These are phyloP conservation scores for Sporothrix brasiliensis DNA, from an alignment of 2,329 filamentous ascomycete species.

Conservation along the genomic window DNA sequence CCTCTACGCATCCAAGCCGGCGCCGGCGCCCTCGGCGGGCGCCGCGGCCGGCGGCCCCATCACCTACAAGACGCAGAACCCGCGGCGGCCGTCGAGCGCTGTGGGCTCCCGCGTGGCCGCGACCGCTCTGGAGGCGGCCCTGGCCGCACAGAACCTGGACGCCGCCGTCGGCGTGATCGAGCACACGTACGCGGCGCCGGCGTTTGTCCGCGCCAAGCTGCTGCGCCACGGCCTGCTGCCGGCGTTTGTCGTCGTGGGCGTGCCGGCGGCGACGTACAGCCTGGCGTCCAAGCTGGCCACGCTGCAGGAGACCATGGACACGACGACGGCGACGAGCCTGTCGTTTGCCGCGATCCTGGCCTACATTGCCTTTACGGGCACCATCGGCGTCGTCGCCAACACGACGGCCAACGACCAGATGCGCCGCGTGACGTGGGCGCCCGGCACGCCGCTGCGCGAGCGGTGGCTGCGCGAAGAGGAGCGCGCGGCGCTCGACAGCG, in stretches of 20 bases:
- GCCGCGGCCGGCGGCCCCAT: slow-evolving; percentile 52
- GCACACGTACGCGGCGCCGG: slow-evolving; percentile 65
- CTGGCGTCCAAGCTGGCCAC: slow-evolving; percentile 68
- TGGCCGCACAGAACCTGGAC: slow-evolving; percentile 75
- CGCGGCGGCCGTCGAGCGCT: slow-evolving; percentile 69
- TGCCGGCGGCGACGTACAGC: slow-evolving; percentile 70
- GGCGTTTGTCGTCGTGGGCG: slow-evolving; percentile 55
- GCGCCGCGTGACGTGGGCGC: slow-evolving; percentile 87
- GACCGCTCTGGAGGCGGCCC: slow-evolving; percentile 75
- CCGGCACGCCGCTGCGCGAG: slow-evolving; percentile 75
- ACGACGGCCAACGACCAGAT: slow-evolving; percentile 93
- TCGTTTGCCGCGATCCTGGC: slow-evolving; percentile 80
- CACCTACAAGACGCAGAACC: slow-evolving; percentile 64
- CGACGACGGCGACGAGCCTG: slow-evolving; percentile 71
- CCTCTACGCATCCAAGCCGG: slow-evolving; percentile 81
- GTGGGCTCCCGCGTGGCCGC: slow-evolving; percentile 72
- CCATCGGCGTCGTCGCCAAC: slow-evolving; percentile 80
- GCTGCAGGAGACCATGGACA: slow-evolving; percentile 76
- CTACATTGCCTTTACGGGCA: slow-evolving; percentile 79
- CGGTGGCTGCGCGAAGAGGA: slow-evolving; percentile 91
- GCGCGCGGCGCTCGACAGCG: slow-evolving; percentile 79
- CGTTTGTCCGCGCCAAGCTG: slow-evolving; percentile 69
- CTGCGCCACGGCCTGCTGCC: slow-evolving; percentile 66
- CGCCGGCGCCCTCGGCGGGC: slow-evolving; percentile 52
- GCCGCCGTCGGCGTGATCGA: slow-evolving; percentile 77